Percentiles rank a stretch among this genome's conserved stretches.
These are phyloP conservation scores for Didymella lethalis DNA, from an alignment of 2,329 filamentous ascomycete species.

Conservation along the genomic window DNA sequence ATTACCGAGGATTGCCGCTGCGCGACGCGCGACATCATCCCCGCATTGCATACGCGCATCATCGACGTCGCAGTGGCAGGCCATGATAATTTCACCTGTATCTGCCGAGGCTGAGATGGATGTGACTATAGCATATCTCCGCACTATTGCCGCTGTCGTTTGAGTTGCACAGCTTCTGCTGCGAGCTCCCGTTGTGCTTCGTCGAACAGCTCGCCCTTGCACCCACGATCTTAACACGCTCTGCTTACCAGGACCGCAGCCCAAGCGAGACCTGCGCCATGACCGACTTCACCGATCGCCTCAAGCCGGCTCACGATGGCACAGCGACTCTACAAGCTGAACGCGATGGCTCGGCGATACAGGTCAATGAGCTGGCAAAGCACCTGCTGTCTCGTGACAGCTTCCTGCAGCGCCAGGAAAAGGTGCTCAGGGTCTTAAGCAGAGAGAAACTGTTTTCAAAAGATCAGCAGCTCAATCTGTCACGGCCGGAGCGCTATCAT, in stretches of 20 bases:
- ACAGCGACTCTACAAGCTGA: constrained; percentile 57
- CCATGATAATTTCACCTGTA: not conserved
- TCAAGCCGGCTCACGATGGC: constrained; percentile 58
- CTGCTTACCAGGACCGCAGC: constrained; percentile 18
- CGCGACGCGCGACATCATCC: constrained; percentile 11
- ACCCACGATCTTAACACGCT: constrained; percentile 8
- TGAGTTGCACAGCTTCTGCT: constrained; percentile 7
- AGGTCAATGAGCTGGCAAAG: constrained; percentile 54
- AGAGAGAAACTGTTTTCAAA: constrained; percentile 61
- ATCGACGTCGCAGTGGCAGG: constrained; percentile 2
- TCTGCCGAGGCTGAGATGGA: constrained; percentile 27
- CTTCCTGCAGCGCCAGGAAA: constrained; percentile 59
- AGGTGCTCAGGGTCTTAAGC: constrained; percentile 56
- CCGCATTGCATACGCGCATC: constrained; percentile 14
- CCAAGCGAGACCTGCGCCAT: constrained; percentile 38
- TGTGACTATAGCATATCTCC: constrained; percentile 8
- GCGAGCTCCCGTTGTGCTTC: constrained; percentile 11
- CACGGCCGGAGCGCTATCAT: constrained; percentile 61
- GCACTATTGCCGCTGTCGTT: constrained; percentile 20
- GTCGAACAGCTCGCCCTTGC: constrained; percentile 16
- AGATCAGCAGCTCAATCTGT: constrained; percentile 59
- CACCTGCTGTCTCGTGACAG: constrained; percentile 58
- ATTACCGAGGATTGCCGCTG: constrained; percentile 17
- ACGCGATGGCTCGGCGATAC: constrained; percentile 55
- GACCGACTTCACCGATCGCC: constrained; percentile 60